These are phyloP conservation scores for Neurospora sp. DNA, from an alignment of 495 filamentous ascomycete species.

Conservation along the genomic window DNA sequence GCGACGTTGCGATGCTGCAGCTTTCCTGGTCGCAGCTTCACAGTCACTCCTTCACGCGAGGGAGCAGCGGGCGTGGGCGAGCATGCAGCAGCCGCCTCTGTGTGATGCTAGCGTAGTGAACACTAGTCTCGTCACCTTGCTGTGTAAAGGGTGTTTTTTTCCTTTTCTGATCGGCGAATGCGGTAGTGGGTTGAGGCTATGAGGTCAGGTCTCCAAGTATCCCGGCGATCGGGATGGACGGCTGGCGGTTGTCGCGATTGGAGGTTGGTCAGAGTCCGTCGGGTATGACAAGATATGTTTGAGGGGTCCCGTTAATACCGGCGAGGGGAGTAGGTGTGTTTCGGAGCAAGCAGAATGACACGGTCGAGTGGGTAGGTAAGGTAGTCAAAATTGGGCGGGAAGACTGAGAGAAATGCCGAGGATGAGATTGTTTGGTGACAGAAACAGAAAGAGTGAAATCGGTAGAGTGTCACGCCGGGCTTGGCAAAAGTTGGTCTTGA, in stretches of 20 bases:
- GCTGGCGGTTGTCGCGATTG: neutral
- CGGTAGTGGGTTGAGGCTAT: neutral
- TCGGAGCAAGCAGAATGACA: neutral
- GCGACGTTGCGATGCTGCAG: neutral
- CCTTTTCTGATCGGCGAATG: neutral
- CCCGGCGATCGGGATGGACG: neutral
- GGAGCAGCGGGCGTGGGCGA: neutral
- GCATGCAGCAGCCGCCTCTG: neutral
- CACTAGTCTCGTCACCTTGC: neutral
- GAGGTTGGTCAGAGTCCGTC: neutral
- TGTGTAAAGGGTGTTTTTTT: neutral
- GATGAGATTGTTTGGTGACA: neutral
- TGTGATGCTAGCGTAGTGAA: neutral
- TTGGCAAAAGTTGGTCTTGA: neutral
- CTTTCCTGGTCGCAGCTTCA: neutral
- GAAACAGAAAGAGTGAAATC: neutral
- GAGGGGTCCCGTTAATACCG: neutral
- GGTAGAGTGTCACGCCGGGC: neutral
- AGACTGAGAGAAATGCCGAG: neutral
- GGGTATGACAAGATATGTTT: neutral
- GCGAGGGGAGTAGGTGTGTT: neutral
- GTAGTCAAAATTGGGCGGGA: neutral
- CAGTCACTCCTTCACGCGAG: neutral
- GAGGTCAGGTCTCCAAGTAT: neutral
- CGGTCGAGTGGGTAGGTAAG: neutral